Base-by-base conservation (phyloP, 768 basidiomycete species). In the Lanmaoa rubissima region DNA sequence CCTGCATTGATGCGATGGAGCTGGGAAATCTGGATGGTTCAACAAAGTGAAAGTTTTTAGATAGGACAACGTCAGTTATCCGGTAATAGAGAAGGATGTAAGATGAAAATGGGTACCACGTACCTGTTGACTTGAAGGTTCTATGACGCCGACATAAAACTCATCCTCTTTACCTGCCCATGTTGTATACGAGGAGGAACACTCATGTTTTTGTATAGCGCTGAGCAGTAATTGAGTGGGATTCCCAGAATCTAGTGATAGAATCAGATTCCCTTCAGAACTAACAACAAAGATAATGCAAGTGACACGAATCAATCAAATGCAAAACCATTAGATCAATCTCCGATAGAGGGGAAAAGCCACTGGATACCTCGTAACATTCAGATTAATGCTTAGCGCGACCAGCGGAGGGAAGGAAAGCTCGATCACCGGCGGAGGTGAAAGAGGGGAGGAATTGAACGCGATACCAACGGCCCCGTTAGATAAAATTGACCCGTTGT, bases 381-480 rank as follows among this genome's bases (percentile, higher is more conserved):
- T 72, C 72, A 89, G 69, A 5, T 65, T 56, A 0, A 50, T 58
- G 5, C 79, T 80, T 24, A 92, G 65, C 0, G 75, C 63, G 8
- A 69, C 65, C 28, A 84, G 65, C 10, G 78, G 80, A 10, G 76
- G 73, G 57, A 74, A 77, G 7, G 66, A 59, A 51, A 74, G 61
- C 34, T 60, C 60, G 5, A 64, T 31, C 2, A 42, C 39, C 0
- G 69, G 62, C 0, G 56, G 53, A 43, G 57, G 51, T 48, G 58
- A 51, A 46, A 35, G 41, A 12, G 48, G 12, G 7, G 54, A 67
- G 43, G 63, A 51, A 45, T 58, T 54, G 28, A 86, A 59, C 0
- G 82, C 87, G 7, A 93, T 54, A 0, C 90, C 91, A 12, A 92
- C 81, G 4, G 89, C 88, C 8, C 91, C 91, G 8, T 79, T 75